A percentile compares a stretch with the other conserved stretches of the same genome.
Evolutionary conservation across 495 filamentous ascomycete genomes (phyloP).

Genomic region (Penicillium cinerascens): DNA sequence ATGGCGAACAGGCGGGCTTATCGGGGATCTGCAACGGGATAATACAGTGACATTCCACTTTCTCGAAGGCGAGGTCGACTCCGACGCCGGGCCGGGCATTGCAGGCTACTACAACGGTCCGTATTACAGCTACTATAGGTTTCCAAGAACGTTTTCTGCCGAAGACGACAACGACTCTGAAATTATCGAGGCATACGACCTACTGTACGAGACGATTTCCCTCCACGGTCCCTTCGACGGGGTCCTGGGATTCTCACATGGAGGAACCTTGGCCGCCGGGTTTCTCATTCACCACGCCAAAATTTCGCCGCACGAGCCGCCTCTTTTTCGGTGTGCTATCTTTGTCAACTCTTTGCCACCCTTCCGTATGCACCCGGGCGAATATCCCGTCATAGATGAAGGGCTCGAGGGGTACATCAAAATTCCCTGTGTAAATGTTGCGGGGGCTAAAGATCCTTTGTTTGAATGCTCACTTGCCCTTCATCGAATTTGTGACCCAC

Average conservation of each 20-base stretch:
- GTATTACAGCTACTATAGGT: conserved; percentile 36
- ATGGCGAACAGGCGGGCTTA: conserved; percentile 19
- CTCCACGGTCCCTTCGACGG: conserved; percentile 39
- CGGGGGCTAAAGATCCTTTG: conserved; percentile 26
- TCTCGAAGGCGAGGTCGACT: conserved; percentile 34
- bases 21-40: conserved; percentile 27
- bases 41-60: conserved; percentile 33
- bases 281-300: conserved; percentile 34
- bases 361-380: conserved; percentile 27
- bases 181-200: conserved; percentile 26
- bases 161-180: conserved; percentile 23
- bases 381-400: conserved; percentile 19
- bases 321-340: conserved; percentile 33
- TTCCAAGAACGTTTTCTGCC: conserved; percentile 24
- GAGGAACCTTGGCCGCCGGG: conserved; percentile 30
- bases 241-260: conserved; percentile 39
- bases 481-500: conserved; percentile 23
- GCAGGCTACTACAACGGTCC: conserved; percentile 32
- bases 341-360: conserved; percentile 35
- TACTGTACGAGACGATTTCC: conserved; percentile 30
- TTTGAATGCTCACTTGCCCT: conserved; percentile 29
- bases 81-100: conserved; percentile 31
- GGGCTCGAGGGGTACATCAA: conserved; percentile 22
- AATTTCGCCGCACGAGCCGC: conserved; percentile 16
- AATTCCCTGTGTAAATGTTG: conserved; percentile 30